A percentile compares a stretch with the other conserved stretches of the same genome.
These are phyloP conservation scores for Diplodia corticola DNA, from an alignment of 2,329 filamentous ascomycete species.

Conservation along the genomic window DNA sequence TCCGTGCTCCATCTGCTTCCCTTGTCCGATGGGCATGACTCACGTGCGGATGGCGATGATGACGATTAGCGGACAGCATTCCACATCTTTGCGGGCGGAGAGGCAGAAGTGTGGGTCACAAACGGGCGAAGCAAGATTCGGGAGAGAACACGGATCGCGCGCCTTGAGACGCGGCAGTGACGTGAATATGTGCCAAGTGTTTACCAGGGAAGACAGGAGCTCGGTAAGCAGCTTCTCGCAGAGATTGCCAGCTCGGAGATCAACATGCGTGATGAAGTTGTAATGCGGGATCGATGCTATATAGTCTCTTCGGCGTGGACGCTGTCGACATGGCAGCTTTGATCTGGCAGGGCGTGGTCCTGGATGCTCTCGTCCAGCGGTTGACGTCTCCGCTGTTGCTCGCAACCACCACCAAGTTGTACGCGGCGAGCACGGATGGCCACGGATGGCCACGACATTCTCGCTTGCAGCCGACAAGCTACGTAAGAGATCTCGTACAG, in stretches of 20 bases:
- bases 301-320: neutral
- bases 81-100: neutral
- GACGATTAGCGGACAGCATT: neutral
- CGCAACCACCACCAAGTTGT: neutral
- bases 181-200: neutral
- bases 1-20: neutral
- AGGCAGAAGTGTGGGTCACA: neutral
- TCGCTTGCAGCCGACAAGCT: neutral
- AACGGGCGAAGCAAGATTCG: neutral
- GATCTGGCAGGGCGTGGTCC: neutral
- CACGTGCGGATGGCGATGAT: neutral
- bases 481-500: neutral
- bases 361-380: neutral
- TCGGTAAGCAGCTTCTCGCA: neutral
- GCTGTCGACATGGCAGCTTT: neutral
- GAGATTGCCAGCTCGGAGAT: neutral
- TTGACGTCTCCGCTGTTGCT: neutral
- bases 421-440: neutral
- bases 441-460: constrained; percentile 3
- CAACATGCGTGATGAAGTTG: neutral
- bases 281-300: neutral
- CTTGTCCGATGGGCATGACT: constrained; percentile 8
- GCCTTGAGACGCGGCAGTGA: neutral
- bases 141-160: neutral
- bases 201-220: neutral